These are phyloP conservation scores for Leishmania guyanensis DNA, from an alignment of 208 protist species.

Conservation along the genomic window DNA sequence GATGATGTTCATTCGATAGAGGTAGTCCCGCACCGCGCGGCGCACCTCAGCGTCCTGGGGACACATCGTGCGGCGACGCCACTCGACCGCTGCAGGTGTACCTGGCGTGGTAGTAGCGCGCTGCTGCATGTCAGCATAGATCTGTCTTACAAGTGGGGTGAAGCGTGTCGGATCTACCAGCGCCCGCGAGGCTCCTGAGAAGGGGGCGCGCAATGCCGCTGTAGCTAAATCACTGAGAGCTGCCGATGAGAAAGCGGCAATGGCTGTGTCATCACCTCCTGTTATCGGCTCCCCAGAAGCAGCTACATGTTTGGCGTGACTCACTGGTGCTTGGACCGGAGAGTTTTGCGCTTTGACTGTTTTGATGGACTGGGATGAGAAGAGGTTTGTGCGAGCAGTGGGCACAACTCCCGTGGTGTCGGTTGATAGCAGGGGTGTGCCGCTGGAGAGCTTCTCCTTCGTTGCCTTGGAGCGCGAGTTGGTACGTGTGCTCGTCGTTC, in stretches of 20 bases:
- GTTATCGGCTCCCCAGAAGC: neutral
- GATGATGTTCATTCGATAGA: constrained; percentile 73
- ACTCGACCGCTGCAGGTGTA: neutral
- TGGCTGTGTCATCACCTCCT: neutral
- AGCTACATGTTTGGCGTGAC: neutral
- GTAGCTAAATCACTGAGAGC: neutral
- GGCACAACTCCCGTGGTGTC: neutral
- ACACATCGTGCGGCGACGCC: constrained; percentile 15
- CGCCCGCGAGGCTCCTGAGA: constrained; percentile 11
- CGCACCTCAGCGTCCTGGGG: constrained; percentile 38
- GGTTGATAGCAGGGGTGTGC: neutral
- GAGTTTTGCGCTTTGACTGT: neutral
- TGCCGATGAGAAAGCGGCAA: neutral
- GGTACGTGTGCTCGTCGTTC: neutral
- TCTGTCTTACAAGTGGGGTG: constrained; percentile 1
- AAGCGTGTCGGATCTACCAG: constrained; percentile 2
- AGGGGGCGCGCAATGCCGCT: neutral
- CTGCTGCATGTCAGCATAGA: constrained; percentile 26
- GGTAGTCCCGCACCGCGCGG: constrained; percentile 62
- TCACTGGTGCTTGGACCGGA: neutral
- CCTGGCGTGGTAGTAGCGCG: neutral
- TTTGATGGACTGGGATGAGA: neutral
- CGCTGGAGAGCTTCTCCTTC: neutral
- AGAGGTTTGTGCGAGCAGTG: neutral
- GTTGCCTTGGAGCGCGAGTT: neutral